Evolutionary conservation across 2,329 filamentous ascomycete species (phyloP).

Genomic region (Pseudogymnoascus sp.): DNA sequence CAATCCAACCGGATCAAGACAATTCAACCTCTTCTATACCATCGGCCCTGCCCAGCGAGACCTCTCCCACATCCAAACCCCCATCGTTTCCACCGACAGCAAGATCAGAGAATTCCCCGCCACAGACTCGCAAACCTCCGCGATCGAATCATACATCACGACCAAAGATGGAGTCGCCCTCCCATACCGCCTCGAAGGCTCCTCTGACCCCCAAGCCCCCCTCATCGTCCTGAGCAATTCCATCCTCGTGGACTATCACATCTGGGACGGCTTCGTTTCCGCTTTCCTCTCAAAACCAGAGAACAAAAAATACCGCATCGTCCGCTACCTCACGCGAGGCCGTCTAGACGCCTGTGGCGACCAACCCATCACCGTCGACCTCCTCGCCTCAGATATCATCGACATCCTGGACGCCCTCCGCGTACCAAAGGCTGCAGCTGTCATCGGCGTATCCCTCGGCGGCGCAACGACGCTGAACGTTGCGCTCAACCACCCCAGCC

Average conservation of each 20-base stretch:
- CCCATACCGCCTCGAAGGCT: slow-evolving; percentile 69
- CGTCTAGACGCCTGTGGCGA: slow-evolving; percentile 15
- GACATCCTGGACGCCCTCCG: slow-evolving; percentile 60
- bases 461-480: slow-evolving; percentile 70
- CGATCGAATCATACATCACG: slow-evolving; percentile 59
- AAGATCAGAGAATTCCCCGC: slow-evolving; percentile 34
- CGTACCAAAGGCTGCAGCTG: slow-evolving; percentile 53
- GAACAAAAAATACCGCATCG: slow-evolving; percentile 50
- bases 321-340: slow-evolving; percentile 72
- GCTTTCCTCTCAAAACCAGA: slow-evolving; percentile 19
- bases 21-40: slow-evolving; percentile 67
- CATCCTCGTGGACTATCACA: slow-evolving; percentile 65
- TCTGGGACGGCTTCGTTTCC: slow-evolving; percentile 68
- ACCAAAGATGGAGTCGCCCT: slow-evolving; percentile 59
- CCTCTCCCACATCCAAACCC: slow-evolving; percentile 44
- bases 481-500: slow-evolving; percentile 54
- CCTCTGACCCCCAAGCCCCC: slow-evolving; percentile 54
- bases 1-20: slow-evolving; percentile 53
- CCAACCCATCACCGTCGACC: slow-evolving; percentile 33
- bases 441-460: slow-evolving; percentile 73
- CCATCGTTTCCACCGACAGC: slow-evolving; percentile 9
- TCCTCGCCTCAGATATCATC: slow-evolving; percentile 59
- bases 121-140: slow-evolving; percentile 36
- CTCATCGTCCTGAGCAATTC: slow-evolving; percentile 72
- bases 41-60: slow-evolving; percentile 70